Evolutionary conservation across 805 yeast species (phyloP).

Genomic region (Metschnikowia baotianmanensis): DNA sequence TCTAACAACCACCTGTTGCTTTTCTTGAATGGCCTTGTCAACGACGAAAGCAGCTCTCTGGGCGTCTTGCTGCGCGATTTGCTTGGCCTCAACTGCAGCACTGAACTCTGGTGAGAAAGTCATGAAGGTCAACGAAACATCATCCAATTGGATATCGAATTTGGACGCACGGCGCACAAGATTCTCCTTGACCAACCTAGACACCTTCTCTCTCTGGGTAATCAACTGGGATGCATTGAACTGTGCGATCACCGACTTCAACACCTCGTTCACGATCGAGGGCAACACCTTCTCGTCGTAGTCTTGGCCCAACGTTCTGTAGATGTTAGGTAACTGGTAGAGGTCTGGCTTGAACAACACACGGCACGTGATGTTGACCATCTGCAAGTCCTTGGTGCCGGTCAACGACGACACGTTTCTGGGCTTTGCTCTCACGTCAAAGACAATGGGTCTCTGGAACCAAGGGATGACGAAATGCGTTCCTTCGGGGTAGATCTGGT

Average conservation of each 20-base stretch:
- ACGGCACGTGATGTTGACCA: constrained; percentile 99
- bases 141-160: constrained; percentile 86
- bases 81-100: constrained; percentile 96
- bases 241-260: constrained; percentile 96
- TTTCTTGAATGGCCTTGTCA: constrained; percentile 96
- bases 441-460: constrained; percentile 88
- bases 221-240: constrained; percentile 97
- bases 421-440: constrained; percentile 94
- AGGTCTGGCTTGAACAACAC: constrained; percentile 89
- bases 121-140: constrained; percentile 95
- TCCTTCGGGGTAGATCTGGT: constrained; percentile 85
- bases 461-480: constrained; percentile 94
- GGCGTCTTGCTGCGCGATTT: constrained; percentile 99
- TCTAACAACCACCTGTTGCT: constrained; percentile 93
- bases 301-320: constrained; percentile 89
- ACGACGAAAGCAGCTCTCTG: constrained; percentile 97
- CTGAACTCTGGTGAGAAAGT: constrained; percentile 98
- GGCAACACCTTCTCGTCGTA: constrained; percentile 97
- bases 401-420: constrained; percentile 91
- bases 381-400: constrained; percentile 96
- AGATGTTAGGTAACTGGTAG: constrained; percentile 73
- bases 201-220: constrained; percentile 97
- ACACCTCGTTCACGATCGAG: constrained; percentile 95
- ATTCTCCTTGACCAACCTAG: constrained; percentile 86
- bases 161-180: constrained; percentile 86